These are phyloP conservation scores for Ogataea pilisensis DNA, from an alignment of 805 yeast genomes.

Conservation along the genomic window DNA sequence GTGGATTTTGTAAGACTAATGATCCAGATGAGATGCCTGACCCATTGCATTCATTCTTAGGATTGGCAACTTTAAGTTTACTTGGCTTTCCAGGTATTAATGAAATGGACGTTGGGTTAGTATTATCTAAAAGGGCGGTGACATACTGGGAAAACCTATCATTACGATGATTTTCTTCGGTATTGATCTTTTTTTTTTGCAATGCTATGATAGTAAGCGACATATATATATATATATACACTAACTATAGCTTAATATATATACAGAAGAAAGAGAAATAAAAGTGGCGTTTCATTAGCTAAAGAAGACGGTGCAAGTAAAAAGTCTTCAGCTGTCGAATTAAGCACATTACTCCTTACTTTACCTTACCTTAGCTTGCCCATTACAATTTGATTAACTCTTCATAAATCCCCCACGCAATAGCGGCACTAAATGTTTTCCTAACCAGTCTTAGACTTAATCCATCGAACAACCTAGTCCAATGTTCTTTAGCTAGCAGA, in stretches of 20 bases:
- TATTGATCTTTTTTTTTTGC: too few species aligned
- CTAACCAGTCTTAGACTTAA: constrained; percentile 73
- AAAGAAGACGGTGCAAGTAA: too few species aligned
- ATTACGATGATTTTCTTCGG: too few species aligned
- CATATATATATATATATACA: too few species aligned
- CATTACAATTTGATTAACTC: constrained; percentile 61
- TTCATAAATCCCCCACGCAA: constrained; percentile 96
- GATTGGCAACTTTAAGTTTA: constrained; percentile 49
- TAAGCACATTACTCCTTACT: too few species aligned
- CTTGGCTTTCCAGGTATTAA: constrained; percentile 18
- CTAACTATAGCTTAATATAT: too few species aligned
- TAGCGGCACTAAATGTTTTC: constrained; percentile 89
- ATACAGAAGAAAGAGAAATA: too few species aligned
- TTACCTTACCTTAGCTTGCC: too few species aligned
- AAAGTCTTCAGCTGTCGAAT: too few species aligned
- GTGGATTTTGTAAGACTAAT: constrained; percentile 72
- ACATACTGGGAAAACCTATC: constrained; percentile 14
- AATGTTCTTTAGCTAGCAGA: constrained; percentile 42
- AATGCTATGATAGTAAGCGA: too few species aligned
- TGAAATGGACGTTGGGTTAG: constrained; percentile 19
- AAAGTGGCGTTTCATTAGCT: too few species aligned
- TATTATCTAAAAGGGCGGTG: constrained; percentile 19
- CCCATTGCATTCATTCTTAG: constrained; percentile 64
- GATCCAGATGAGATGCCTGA: constrained; percentile 57
- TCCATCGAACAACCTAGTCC: constrained; percentile 72